These are phyloP conservation scores for Aspergillus sp. DNA, from an alignment of 2,329 filamentous ascomycete species.

Conservation along the genomic window DNA sequence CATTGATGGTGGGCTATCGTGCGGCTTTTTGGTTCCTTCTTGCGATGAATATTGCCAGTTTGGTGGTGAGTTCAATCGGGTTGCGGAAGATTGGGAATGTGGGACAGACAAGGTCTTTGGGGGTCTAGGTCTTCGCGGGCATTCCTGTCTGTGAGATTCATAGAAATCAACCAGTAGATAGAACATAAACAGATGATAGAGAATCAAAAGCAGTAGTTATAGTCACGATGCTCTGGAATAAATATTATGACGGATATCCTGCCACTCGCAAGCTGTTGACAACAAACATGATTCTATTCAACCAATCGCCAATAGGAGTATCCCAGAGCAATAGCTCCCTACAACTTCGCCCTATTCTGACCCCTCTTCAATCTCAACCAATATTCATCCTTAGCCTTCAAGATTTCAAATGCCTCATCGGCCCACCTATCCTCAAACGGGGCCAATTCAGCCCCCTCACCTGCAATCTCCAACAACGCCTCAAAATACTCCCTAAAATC, in stretches of 20 bases:
- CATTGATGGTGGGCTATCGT: background rate
- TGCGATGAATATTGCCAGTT: background rate
- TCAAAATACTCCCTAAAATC: slow-evolving; percentile 47
- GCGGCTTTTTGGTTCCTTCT: background rate
- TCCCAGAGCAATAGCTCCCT: background rate
- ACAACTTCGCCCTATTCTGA: background rate
- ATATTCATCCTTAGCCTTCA: slow-evolving; percentile 19
- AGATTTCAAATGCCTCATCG: slow-evolving; percentile 24
- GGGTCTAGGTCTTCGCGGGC: too few relatives aligned
- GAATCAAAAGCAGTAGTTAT: too few relatives aligned
- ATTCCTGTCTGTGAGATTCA: too few relatives aligned
- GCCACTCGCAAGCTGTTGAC: too few relatives aligned
- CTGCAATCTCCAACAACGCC: slow-evolving; percentile 42
- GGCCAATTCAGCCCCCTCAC: slow-evolving; percentile 41
- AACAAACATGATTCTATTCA: too few relatives aligned
- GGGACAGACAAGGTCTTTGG: background rate
- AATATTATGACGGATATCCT: too few relatives aligned
- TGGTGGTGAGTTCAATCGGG: background rate
- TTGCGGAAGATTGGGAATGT: background rate
- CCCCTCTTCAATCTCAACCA: background rate
- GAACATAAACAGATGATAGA: too few relatives aligned
- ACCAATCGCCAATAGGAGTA: too few relatives aligned
- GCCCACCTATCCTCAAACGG: slow-evolving; percentile 41
- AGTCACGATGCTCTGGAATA: too few relatives aligned
- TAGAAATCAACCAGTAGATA: too few relatives aligned